phyloP scores from a whole-genome alignment of 768 basidiomycete genomes.

The Pholiota microspora region DNA sequence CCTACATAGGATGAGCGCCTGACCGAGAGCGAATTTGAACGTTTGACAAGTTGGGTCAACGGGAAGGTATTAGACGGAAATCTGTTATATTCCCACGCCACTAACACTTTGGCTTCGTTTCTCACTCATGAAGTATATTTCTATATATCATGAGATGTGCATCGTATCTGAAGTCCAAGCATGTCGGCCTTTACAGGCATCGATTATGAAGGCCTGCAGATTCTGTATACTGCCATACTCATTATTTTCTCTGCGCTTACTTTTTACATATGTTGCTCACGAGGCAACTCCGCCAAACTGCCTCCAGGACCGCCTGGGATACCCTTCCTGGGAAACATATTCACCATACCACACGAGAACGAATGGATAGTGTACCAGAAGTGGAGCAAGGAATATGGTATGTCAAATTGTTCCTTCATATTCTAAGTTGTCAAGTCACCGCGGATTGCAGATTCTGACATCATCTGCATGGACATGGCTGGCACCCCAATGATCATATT shows the following conservation, averaged over 20 bases:
- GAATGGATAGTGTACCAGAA: constrained; percentile 13
- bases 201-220: too few relatives aligned
- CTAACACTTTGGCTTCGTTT: too few relatives aligned
- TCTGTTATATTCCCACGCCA: too few relatives aligned
- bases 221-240: background rate
- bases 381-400: constrained; percentile 8
- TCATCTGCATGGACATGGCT: constrained; percentile 22
- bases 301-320: constrained; percentile 14
- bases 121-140: too few relatives aligned
- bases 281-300: background rate
- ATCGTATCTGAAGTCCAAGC: too few relatives aligned
- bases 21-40: too few relatives aligned
- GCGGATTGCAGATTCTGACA: constrained; percentile 19
- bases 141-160: too few relatives aligned
- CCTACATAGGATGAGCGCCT: too few relatives aligned
- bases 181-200: too few relatives aligned
- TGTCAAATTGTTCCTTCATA: background rate
- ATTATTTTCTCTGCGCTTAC: background rate
- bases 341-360: constrained; percentile 9
- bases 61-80: too few relatives aligned
- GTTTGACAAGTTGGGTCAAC: too few relatives aligned
- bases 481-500: constrained; percentile 24
- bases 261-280: background rate
- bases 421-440: background rate
- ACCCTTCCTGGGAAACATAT: constrained; percentile 15